Conservation (phyloP, 495 filamentous ascomycete species). For the Copromyces sp. region DNA sequence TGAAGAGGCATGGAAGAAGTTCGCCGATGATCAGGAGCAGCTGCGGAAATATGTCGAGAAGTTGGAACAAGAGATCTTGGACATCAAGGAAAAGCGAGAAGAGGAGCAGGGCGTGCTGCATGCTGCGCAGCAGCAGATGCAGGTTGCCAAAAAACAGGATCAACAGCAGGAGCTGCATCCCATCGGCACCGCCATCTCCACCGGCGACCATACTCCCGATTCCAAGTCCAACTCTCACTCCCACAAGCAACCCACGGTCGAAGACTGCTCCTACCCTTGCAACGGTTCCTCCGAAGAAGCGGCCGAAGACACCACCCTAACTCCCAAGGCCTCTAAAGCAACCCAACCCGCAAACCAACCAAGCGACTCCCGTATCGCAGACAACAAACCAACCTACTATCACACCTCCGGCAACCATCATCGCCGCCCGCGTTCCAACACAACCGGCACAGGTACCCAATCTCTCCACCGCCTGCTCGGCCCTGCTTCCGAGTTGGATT, state of each 20-base stretch:
- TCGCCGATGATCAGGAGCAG: constrained; percentile 6
- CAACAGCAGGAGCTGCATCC: neutral
- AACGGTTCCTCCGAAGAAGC: neutral
- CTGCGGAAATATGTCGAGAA: constrained; percentile 13
- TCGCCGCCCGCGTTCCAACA: neutral
- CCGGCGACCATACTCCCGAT: neutral
- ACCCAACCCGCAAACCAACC: neutral
- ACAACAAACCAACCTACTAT: neutral
- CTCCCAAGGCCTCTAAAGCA: neutral
- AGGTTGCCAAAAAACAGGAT: neutral
- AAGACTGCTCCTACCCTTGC: neutral
- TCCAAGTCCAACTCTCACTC: neutral
- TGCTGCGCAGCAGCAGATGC: neutral
- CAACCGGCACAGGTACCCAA: neutral
- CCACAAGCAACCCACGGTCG: neutral
- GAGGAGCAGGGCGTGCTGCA: neutral
- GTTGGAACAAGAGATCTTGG: constrained; percentile 9
- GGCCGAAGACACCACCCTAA: neutral
- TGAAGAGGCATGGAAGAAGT: constrained; percentile 7
- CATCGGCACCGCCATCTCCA: neutral
- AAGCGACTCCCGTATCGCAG: neutral
- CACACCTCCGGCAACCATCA: neutral
- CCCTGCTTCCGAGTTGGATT: neutral
- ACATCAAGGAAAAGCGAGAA: constrained; percentile 3
- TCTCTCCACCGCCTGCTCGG: neutral